Conservation (phyloP, 441 rosid genomes). For the Populus hybrid region DNA sequence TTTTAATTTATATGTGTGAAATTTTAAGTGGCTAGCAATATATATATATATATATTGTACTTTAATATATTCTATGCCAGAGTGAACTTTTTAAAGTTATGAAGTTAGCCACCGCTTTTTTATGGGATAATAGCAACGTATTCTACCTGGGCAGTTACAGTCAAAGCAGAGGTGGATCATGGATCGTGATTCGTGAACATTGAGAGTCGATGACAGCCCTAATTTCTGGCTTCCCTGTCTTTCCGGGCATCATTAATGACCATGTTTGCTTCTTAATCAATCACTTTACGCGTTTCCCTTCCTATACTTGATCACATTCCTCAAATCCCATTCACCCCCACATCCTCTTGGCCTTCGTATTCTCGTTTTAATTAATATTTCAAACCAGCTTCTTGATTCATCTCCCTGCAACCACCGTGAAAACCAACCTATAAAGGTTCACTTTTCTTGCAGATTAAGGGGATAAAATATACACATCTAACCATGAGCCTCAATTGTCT, state of each 20-base stretch:
- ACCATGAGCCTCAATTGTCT: constrained; percentile 64
- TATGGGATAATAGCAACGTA: neutral
- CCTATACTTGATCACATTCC: neutral
- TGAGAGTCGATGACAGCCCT: neutral
- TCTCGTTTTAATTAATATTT: neutral
- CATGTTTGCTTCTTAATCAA: too few relatives aligned
- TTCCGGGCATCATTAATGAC: neutral
- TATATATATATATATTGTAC: too few relatives aligned
- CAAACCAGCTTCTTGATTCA: neutral
- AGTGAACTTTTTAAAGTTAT: too few relatives aligned
- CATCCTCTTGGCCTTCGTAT: neutral
- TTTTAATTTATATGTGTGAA: too few relatives aligned
- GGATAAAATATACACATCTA: neutral
- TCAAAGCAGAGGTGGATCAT: neutral
- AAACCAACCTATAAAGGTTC: neutral
- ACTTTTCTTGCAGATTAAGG: neutral
- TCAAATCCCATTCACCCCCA: too few relatives aligned
- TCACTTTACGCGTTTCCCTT: neutral
- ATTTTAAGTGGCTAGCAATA: too few relatives aligned
- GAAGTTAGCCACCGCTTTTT: neutral
- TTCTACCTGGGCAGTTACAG: neutral
- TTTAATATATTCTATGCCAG: too few relatives aligned
- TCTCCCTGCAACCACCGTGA: neutral
- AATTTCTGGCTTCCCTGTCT: neutral
- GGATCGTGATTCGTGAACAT: neutral